phyloP scores from a whole-genome alignment of 257 asterid species.

The Solanum habrochaites region DNA sequence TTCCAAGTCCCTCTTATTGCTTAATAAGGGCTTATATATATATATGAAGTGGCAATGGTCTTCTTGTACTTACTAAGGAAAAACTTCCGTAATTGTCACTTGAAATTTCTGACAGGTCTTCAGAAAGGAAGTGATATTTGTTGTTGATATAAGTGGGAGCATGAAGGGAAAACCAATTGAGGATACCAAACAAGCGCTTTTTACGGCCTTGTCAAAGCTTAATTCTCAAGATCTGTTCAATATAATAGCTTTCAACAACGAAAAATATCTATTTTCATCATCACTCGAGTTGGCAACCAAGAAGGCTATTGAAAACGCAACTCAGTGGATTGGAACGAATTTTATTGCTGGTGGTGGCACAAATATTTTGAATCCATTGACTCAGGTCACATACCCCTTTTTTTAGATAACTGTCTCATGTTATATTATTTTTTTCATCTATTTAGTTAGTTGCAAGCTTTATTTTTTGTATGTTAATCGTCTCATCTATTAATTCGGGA shows the following conservation, averaged over 20 bases:
- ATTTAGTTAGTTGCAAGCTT: not conserved
- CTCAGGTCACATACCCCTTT: conserved; percentile 14
- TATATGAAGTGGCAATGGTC: not conserved
- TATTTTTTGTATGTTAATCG: not conserved
- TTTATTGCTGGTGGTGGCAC: conserved; percentile 33
- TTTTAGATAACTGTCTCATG: not conserved
- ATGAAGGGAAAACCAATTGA: conserved; percentile 30
- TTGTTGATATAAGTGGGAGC: conserved; percentile 42
- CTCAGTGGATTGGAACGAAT: conserved; percentile 28
- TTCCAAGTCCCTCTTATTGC: not conserved
- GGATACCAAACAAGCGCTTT: conserved; percentile 27
- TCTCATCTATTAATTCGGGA: not conserved
- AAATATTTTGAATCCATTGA: conserved; percentile 19
- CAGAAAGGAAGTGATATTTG: conserved; percentile 29
- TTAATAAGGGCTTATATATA: not conserved
- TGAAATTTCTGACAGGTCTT: conserved; percentile 19
- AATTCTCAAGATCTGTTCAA: conserved; percentile 22
- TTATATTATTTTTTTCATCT: not conserved
- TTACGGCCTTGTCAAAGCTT: conserved; percentile 24
- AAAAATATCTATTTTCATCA: conserved; percentile 20
- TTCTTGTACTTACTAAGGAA: not conserved
- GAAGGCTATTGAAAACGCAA: conserved; percentile 16
- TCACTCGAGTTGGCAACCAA: conserved; percentile 24
- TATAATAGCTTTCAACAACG: conserved; percentile 27
- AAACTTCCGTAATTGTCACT: not conserved